Conservation (phyloP, 176 grass and related monocot genomes). For the Zea luxurians region DNA sequence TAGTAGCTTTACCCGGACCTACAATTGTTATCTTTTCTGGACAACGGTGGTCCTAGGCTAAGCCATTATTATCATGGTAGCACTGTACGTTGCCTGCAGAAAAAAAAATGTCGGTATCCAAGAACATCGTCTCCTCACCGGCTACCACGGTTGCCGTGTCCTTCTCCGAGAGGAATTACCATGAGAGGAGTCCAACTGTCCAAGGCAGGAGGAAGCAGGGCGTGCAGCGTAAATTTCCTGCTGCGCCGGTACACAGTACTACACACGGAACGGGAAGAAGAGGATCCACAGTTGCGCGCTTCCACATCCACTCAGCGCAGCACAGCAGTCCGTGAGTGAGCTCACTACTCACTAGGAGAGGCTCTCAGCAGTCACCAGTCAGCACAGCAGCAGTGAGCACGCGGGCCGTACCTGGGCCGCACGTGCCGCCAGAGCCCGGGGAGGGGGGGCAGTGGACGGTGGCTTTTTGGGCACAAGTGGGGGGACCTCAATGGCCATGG, state of each 20-base stretch:
- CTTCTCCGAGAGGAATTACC: background rate
- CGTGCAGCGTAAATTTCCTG: background rate
- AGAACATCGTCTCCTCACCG: background rate
- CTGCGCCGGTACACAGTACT: background rate
- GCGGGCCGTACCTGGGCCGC: slow-evolving; percentile 45
- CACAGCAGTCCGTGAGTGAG: background rate
- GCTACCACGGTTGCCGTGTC: background rate
- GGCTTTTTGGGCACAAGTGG: slow-evolving; percentile 49
- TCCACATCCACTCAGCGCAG: background rate
- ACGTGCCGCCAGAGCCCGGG: slow-evolving; percentile 41
- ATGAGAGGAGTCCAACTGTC: background rate
- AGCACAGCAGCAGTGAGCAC: background rate
- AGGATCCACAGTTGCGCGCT: background rate
- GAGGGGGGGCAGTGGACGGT: slow-evolving; percentile 60
- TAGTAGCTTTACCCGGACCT: no score
- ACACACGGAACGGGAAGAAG: background rate
- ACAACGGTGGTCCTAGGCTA: no score
- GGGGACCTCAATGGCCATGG: slow-evolving; percentile 23
- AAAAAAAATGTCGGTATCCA: background rate
- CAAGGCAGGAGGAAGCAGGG: background rate
- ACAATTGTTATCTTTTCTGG: no score
- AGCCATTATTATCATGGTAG: no score
- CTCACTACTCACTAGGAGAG: background rate
- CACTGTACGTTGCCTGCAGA: no score
- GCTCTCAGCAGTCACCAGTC: no score